Percentiles rank a stretch among this genome's conserved stretches.
phyloP scores from a whole-genome alignment of 768 basidiomycete genomes.

The Suillus sp. region DNA sequence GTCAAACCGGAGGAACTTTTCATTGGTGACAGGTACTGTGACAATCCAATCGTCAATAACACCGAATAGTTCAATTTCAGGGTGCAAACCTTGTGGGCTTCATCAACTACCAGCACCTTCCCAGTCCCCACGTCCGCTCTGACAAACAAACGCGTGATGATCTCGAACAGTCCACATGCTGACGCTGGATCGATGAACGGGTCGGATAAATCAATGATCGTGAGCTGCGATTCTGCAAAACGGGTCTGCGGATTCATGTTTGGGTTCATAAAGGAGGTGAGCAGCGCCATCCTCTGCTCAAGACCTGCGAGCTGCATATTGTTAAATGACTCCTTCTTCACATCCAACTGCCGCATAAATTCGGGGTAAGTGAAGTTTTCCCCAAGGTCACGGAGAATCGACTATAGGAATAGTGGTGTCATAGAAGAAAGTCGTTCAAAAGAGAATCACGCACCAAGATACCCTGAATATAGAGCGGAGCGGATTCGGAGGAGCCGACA shows the following conservation, averaged over 20 bases:
- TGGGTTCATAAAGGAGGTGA: constrained; percentile 57
- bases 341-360: constrained; percentile 50
- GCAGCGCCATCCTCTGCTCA: constrained; percentile 62
- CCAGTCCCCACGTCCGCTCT: constrained; percentile 61
- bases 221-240: constrained; percentile 60
- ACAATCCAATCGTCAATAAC: constrained; percentile 6
- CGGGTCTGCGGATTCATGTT: constrained; percentile 41
- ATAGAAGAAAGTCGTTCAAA: constrained; percentile 2
- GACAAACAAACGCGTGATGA: constrained; percentile 64
- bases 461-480: constrained; percentile 71
- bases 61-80: neutral
- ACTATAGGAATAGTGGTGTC: constrained; percentile 35
- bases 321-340: constrained; percentile 55
- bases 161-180: constrained; percentile 73
- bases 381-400: constrained; percentile 63
- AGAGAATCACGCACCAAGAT: constrained; percentile 50
- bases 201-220: constrained; percentile 71
- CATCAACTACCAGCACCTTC: constrained; percentile 72
- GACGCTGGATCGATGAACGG: constrained; percentile 69
- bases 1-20: constrained; percentile 55
- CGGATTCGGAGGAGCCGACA: constrained; percentile 57
- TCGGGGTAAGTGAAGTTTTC: constrained; percentile 54
- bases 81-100: constrained; percentile 65
- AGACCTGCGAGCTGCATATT: constrained; percentile 55
- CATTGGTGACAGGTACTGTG: constrained; percentile 58